A percentile compares a stretch with the other conserved stretches of the same genome.
Evolutionary conservation across 768 basidiomycete genomes (phyloP).

Genomic region (Tylopilus sp.): DNA sequence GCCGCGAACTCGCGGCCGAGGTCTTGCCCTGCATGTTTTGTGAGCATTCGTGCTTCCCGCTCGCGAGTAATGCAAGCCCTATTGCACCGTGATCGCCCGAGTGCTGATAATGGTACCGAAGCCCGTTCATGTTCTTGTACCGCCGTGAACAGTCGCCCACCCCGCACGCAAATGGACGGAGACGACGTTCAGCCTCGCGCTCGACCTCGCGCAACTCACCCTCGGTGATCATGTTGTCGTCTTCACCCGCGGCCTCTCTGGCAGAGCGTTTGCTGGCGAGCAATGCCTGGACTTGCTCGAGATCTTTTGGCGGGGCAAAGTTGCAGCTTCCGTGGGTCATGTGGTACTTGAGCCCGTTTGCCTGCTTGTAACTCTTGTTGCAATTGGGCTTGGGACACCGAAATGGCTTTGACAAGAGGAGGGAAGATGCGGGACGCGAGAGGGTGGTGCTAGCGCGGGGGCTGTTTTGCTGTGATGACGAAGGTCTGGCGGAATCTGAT

Average conservation of each 20-base stretch:
- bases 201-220: conserved; percentile 69
- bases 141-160: conserved; percentile 82
- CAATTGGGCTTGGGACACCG: conserved; percentile 93
- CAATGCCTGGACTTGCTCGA: conserved; percentile 72
- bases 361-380: conserved; percentile 95
- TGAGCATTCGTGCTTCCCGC: conserved; percentile 61
- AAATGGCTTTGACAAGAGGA: conserved; percentile 83
- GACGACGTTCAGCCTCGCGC: conserved; percentile 77
- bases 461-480: conserved; percentile 25
- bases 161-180: conserved; percentile 86
- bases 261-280: conserved; percentile 47
- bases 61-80: conserved; percentile 80
- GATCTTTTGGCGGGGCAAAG: conserved; percentile 85
- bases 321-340: conserved; percentile 92
- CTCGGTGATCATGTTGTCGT: conserved; percentile 47
- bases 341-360: conserved; percentile 93
- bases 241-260: conserved; percentile 40
- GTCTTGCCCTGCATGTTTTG: conserved; percentile 32
- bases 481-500: conserved; percentile 23
- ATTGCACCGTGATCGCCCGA: conserved; percentile 92
- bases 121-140: conserved; percentile 99
- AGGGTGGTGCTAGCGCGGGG: conserved; percentile 44
- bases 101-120: conserved; percentile 96
- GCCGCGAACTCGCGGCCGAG: conserved; percentile 31
- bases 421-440: conserved; percentile 50